Conservation (phyloP, 2,329 filamentous ascomycete species). For the Orbilia brochopaga region DNA sequence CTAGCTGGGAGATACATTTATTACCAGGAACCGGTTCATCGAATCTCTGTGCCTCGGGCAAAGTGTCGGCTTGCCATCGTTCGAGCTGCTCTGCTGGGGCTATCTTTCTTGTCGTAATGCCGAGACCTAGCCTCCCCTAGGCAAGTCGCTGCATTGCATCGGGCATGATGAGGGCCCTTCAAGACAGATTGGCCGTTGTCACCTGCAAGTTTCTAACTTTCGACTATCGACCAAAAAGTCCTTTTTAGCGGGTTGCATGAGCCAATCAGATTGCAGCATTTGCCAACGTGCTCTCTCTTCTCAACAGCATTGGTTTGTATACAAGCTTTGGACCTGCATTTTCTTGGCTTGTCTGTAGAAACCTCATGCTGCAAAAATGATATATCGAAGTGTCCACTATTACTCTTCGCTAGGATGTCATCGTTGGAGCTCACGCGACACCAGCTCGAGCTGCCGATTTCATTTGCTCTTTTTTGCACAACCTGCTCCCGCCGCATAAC, state of each 20-base stretch:
- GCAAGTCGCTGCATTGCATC: conserved; percentile 26
- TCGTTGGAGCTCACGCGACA: conserved; percentile 39
- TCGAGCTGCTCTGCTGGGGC: background rate
- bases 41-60: conserved; percentile 7
- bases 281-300: conserved; percentile 30
- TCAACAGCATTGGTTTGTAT: conserved; percentile 29
- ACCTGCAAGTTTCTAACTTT: conserved; percentile 18
- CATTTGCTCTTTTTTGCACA: conserved; percentile 5
- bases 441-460: conserved; percentile 20
- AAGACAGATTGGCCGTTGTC: conserved; percentile 9
- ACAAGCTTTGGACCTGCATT: conserved; percentile 28
- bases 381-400: conserved; percentile 11
- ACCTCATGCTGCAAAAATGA: conserved; percentile 29
- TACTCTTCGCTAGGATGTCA: conserved; percentile 12
- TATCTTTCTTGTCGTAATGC: conserved; percentile 3
- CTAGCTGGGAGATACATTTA: conserved; percentile 6
- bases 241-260: conserved; percentile 7
- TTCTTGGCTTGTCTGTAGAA: conserved; percentile 15
- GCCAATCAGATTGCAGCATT: conserved; percentile 21
- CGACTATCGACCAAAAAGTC: conserved; percentile 15
- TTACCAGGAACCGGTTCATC: too few species aligned
- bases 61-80: background rate
- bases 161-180: conserved; percentile 14
- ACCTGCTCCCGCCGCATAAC: too few species aligned
- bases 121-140: conserved; percentile 32